A percentile compares a stretch with the other conserved stretches of the same genome.
These are phyloP conservation scores for Lachancea dasiensis DNA, from an alignment of 805 yeast species.

Conservation along the genomic window DNA sequence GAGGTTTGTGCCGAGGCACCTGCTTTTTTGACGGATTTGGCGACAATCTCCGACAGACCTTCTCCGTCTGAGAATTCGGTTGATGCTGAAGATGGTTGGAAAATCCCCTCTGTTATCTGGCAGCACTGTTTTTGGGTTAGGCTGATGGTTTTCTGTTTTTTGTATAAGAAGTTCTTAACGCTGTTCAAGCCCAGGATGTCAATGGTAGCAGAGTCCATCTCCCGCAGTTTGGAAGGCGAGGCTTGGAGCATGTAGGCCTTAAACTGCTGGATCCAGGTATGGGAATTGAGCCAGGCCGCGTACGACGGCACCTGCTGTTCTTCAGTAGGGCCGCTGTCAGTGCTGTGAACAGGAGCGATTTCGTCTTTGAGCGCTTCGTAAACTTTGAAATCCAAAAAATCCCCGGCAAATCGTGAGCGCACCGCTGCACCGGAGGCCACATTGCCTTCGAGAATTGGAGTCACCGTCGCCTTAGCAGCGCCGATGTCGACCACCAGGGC, in stretches of 20 bases:
- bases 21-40: constrained; percentile 25
- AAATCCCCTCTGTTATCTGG: constrained; percentile 24
- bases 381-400: constrained; percentile 65
- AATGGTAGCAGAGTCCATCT: constrained; percentile 10
- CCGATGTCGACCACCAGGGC: constrained; percentile 82
- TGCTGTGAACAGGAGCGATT: too few species aligned
- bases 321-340: constrained; percentile 2
- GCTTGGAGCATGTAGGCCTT: constrained; percentile 29
- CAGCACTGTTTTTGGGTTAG: constrained; percentile 25
- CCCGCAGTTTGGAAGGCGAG: constrained; percentile 11
- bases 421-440: constrained; percentile 58
- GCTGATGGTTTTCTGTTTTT: constrained; percentile 18
- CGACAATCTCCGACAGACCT: constrained; percentile 26
- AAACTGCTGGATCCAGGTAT: constrained; percentile 30
- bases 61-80: constrained; percentile 18
- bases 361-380: constrained; percentile 39
- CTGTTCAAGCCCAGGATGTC: constrained; percentile 10
- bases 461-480: constrained; percentile 57
- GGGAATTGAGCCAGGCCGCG: constrained; percentile 23
- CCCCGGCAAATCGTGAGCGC: constrained; percentile 77
- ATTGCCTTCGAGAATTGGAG: constrained; percentile 73
- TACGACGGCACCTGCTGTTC: constrained; percentile 5
- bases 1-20: constrained; percentile 23
- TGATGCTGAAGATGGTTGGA: constrained; percentile 23
- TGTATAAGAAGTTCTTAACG: constrained; percentile 20